Percentiles rank a stretch among this genome's conserved stretches.
Evolutionary conservation across 148 eudicot genomes (phyloP).

Genomic region (Rhododendron henanense): DNA sequence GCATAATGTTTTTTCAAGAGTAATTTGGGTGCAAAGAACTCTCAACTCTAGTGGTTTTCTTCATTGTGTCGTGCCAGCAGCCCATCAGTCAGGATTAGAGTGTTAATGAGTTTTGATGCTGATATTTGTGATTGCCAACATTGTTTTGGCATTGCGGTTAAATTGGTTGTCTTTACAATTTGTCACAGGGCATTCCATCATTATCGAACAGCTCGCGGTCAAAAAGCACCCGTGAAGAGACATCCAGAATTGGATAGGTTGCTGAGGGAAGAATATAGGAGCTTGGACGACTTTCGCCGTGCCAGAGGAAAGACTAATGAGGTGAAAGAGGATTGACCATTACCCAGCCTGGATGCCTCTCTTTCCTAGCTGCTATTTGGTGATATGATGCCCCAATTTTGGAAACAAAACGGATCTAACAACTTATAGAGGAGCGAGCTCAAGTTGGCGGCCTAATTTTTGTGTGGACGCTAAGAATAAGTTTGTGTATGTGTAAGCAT

Average conservation of each 20-base stretch:
- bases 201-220: constrained; percentile 42
- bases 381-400: constrained; percentile 5
- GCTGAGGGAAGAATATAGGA: constrained; percentile 56
- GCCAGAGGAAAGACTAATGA: constrained; percentile 35
- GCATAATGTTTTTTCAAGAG: background rate
- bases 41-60: background rate
- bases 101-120: background rate
- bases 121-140: background rate
- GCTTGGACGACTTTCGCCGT: constrained; percentile 62
- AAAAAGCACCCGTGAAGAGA: constrained; percentile 50
- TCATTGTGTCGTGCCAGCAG: background rate
- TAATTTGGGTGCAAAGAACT: background rate
- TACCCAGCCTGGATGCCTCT: constrained; percentile 6
- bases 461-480: constrained; percentile 1
- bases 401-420: constrained; percentile 3
- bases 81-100: background rate
- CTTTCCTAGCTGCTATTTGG: background rate
- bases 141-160: background rate
- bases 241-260: constrained; percentile 56
- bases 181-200: constrained; percentile 86
- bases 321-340: constrained; percentile 20
- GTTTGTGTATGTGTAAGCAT: background rate
- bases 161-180: background rate
- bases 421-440: constrained; percentile 8
- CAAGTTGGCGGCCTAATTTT: constrained; percentile 16